Evolutionary conservation across 2,329 filamentous ascomycete genomes (phyloP), one percentile per base, ranked within the genome.

Genomic region (Diaporthe batatas): DNA sequence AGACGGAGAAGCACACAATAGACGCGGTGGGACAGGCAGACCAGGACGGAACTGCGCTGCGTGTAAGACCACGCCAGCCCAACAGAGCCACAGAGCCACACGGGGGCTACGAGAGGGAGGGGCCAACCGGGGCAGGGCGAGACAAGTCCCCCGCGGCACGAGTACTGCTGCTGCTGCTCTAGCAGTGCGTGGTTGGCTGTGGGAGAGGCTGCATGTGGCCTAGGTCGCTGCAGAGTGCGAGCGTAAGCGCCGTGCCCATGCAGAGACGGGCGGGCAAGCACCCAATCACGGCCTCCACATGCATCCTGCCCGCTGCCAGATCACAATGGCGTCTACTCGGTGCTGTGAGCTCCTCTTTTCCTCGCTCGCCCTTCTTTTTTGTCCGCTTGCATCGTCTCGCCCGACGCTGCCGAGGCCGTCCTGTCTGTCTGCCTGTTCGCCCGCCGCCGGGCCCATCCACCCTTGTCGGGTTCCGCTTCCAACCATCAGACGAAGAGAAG

Each of bases 271-370:
- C 71, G 51, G 57, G 55, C 71, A 64, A 14, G 42, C 64, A 54
- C 49, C 72, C 72, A 73, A 73, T 73, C 72, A 73, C 21, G 55
- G 42, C 72, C 36, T 64, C 54, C 29, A 64, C 47, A 68, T 72
- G 72, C 72, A 73, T 68, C 55, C 49, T 68, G 59, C 72, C 36
- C 47, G 62, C 55, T 44, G 47, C 62, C 62, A 68, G 44, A 71
- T 73, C 72, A 73, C 72, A 73, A 73, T 65, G 69, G 69, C 72
- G 72, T 64, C 72, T 72, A 64, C 39, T 25, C n/a, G n/a, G n/a
- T n/a, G n/a, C n/a, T n/a, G 14, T 12, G 18, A 34, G 54, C 44
- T 57, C 58, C 39, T 42, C 39, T 42, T 18, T 42, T 42, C 39
- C 16, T 32, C n/a, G n/a, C n/a, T n/a, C n/a, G 29, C 44, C 39